phyloP scores from a whole-genome alignment of 2,329 filamentous ascomycete species.

The Hypoxylon sp. region DNA sequence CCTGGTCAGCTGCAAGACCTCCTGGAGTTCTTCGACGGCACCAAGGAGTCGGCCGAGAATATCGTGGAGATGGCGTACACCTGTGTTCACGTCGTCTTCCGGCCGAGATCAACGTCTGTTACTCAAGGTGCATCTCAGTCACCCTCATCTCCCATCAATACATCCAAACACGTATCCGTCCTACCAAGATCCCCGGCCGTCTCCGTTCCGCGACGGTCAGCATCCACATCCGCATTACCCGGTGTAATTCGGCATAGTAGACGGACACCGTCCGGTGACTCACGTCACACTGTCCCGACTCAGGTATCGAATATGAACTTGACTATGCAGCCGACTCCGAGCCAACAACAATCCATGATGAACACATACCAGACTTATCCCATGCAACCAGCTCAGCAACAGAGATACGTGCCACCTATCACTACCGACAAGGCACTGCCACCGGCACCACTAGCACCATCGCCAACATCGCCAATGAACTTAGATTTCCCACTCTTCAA shows the following conservation, averaged over 20 bases:
- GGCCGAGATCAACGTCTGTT: conserved; percentile 48
- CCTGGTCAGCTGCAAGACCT: conserved; percentile 75
- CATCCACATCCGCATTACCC: conserved; percentile 49
- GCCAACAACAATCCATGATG: conserved; percentile 34
- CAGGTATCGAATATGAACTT: conserved; percentile 31
- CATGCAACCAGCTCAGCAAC: conserved; percentile 37
- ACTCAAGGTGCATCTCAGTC: conserved; percentile 32
- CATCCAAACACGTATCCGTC: conserved; percentile 45
- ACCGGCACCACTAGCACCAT: conserved; percentile 49
- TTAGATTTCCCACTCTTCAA: conserved; percentile 47
- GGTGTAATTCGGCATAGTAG: conserved; percentile 39
- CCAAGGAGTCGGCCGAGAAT: conserved; percentile 69
- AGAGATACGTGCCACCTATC: conserved; percentile 34
- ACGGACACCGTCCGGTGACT: conserved; percentile 35
- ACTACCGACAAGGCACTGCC: conserved; percentile 52
- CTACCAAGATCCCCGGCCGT: conserved; percentile 35
- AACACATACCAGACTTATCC: conserved; percentile 35
- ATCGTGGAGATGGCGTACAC: conserved; percentile 70
- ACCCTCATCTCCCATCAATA: conserved; percentile 32
- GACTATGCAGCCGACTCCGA: conserved; percentile 23
- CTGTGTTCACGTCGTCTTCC: conserved; percentile 55
- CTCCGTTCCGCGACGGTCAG: conserved; percentile 46
- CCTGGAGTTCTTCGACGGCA: conserved; percentile 74
- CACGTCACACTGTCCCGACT: conserved; percentile 23
- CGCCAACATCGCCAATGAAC: conserved; percentile 50